A percentile compares a stretch with the other conserved stretches of the same genome.
These are phyloP conservation scores for Beauveria scarabaeidicola DNA, from an alignment of 2,329 filamentous ascomycete species.

Conservation along the genomic window DNA sequence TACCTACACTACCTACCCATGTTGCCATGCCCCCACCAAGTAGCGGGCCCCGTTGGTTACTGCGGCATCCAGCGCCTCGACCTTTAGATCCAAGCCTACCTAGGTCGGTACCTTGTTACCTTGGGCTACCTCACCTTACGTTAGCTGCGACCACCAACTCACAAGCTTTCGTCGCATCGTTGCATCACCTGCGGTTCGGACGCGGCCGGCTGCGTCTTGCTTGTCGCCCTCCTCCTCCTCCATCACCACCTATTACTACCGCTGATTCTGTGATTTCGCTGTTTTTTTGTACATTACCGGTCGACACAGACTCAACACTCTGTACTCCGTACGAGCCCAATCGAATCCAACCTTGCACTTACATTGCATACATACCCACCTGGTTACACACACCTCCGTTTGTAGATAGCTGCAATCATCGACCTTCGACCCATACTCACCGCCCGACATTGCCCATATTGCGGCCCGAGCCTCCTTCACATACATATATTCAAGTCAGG, in stretches of 20 bases:
- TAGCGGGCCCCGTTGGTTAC: conserved; percentile 12
- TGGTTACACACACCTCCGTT: not conserved
- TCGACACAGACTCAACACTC: not conserved
- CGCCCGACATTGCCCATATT: conserved; percentile 1
- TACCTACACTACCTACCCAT: not conserved
- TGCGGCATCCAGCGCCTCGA: conserved; percentile 12
- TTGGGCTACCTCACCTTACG: no score
- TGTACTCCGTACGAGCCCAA: not conserved
- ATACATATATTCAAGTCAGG: not conserved
- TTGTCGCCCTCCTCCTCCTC: not conserved
- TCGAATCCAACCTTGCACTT: conserved; percentile 1
- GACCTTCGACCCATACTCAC: not conserved
- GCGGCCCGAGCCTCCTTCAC: not conserved
- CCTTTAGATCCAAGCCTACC: not conserved
- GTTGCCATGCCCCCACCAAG: conserved; percentile 1
- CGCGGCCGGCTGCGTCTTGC: not conserved
- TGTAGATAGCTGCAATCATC: conserved; percentile 7
- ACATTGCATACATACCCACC: conserved; percentile 1
- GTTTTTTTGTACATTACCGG: not conserved
- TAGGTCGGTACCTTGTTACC: not conserved
- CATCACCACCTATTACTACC: not conserved
- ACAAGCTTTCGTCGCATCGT: conserved; percentile 6
- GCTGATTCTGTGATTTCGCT: not conserved
- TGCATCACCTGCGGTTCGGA: conserved; percentile 1
- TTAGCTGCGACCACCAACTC: not conserved